Evolutionary conservation across 2,329 filamentous ascomycete genomes (phyloP), one percentile per base, ranked within the genome.

Genomic region (Chrysoporthe cubensis): DNA sequence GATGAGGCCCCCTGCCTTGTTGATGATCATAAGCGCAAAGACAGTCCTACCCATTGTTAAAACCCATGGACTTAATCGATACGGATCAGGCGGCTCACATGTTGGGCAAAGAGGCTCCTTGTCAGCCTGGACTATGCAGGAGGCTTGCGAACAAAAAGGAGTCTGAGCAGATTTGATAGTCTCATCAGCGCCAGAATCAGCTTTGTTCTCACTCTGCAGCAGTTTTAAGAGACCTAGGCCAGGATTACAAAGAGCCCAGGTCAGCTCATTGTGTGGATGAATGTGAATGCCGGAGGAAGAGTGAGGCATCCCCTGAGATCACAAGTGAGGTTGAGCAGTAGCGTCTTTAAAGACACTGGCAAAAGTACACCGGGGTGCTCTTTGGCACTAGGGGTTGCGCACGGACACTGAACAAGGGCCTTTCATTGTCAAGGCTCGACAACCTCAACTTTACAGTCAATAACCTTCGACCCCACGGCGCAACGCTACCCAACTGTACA

Each of bases 1-100:
- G 80, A 99, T 90, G 65, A 99, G 87, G 74, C 96, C 96, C 69
- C 94, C 96, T 72, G 96, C 94, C 86, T 99, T 99, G 85, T 97
- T 98, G 84, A 99, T 97, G 78, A 99, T 91, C 78, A 98, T 94
- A 76, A 99, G 90, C 68, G 94, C 90, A 80, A 96, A 96, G 79
- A 99, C 91, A 72, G 94, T 92, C 96, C 94, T 98, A 5, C 1
- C 3, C 16, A 16, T 6, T 18, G 16, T 63, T 13, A 57, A 59
- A 11, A 7, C 32, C 4, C n/a, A 40, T 48, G 4, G 13, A 18
- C 37, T 18, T 18, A 58, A 1, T 4, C 4, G 34, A 42, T 3
- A 21, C 9, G 13, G 18, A 26, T 1, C 14, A 6, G 11, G 7
- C 26, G 40, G 6, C 65, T 69, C 52, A 69, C 68, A 69, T 69